Evolutionary conservation across 345 rosid genomes (phyloP).

Genomic region (Eucalyptus melliodora): DNA sequence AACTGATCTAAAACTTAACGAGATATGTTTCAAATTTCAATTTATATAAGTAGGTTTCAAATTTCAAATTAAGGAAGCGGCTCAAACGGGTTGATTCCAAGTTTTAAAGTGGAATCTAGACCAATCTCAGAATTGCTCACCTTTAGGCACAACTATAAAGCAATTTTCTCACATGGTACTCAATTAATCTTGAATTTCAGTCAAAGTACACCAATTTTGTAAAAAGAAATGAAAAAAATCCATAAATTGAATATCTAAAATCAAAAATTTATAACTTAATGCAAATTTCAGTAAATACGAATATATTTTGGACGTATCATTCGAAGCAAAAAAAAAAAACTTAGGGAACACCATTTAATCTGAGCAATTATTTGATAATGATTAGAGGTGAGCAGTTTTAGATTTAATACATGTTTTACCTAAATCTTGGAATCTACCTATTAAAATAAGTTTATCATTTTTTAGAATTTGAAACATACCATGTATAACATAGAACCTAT

Average conservation of each 20-base stretch:
- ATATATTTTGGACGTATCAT: no score
- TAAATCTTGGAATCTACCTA: fast-evolving
- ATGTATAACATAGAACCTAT: no score
- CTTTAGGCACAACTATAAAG: not conserved
- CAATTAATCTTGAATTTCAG: not conserved
- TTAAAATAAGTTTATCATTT: no score
- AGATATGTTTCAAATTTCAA: no score
- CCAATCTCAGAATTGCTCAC: fast-evolving
- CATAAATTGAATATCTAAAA: not conserved
- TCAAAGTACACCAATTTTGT: not conserved
- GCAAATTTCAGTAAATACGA: no score
- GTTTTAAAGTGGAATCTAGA: no score
- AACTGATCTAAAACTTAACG: no score
- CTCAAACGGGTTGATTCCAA: no score
- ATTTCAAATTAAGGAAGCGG: fast-evolving
- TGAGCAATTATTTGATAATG: not conserved
- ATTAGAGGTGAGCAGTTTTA: fast-evolving
- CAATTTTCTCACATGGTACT: not conserved
- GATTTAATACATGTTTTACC: no score
- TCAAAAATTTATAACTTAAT: not conserved
- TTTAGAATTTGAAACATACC: no score
- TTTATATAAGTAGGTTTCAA: no score
- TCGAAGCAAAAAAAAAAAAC: not conserved
- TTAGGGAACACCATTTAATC: not conserved
- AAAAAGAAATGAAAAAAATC: not conserved